These are phyloP conservation scores for Myxozyma vanderwaltii DNA, from an alignment of 805 yeast genomes.

Conservation along the genomic window DNA sequence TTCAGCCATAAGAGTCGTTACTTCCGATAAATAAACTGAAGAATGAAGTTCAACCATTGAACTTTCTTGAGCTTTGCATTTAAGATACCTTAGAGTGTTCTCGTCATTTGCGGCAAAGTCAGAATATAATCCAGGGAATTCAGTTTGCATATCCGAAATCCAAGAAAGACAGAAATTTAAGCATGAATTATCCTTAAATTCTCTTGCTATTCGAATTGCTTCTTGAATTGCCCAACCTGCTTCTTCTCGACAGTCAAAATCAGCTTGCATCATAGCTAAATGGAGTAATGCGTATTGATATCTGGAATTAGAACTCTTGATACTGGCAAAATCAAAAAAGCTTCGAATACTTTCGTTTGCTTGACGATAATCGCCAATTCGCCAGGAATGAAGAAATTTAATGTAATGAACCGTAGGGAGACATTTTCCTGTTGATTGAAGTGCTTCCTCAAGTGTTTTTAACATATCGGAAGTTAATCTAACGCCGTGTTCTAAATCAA, in stretches of 20 bases:
- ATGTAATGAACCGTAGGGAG: conserved; percentile 5
- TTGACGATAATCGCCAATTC: conserved; percentile 55
- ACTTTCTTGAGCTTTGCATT: conserved; percentile 54
- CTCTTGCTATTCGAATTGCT: conserved; percentile 85
- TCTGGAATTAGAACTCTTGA: conserved; percentile 49
- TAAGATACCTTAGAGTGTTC: conserved; percentile 65
- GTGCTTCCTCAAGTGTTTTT: conserved; percentile 48
- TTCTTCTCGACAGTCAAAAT: conserved; percentile 63
- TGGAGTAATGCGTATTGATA: conserved; percentile 78
- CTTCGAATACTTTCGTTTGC: conserved; percentile 58
- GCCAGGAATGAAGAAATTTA: conserved; percentile 53
- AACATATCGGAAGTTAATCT: neutral
- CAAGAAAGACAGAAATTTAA: conserved; percentile 72
- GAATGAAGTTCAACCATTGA: conserved; percentile 42
- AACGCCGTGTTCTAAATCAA: neutral
- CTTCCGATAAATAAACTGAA: conserved; percentile 67
- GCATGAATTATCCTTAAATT: conserved; percentile 73
- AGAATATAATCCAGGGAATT: conserved; percentile 60
- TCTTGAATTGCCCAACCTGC: conserved; percentile 78
- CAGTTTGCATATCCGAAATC: conserved; percentile 69
- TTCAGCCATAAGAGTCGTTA: conserved; percentile 41
- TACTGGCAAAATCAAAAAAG: conserved; percentile 67
- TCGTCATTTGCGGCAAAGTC: conserved; percentile 59
- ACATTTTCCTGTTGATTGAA: conserved; percentile 40
- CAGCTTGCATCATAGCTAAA: conserved; percentile 69